Evolutionary conservation across 1,139 yeast species (phyloP), one percentile per base, ranked within the genome.

Genomic region (Kodamaea sp.): DNA sequence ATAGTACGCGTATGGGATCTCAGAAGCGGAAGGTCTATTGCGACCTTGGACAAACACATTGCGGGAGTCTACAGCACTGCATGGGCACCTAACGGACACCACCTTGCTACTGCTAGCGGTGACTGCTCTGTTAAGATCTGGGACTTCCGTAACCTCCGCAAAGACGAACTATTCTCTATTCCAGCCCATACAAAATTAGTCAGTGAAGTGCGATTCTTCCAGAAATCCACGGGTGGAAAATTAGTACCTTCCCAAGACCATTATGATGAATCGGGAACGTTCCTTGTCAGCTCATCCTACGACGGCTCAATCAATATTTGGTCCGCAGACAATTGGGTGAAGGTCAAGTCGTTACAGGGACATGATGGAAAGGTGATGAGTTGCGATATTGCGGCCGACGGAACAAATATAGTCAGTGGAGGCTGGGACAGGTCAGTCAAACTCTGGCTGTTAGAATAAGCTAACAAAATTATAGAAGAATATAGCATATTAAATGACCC

Each of bases 351-450:
- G 1, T 59, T 89, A 31, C 62, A 67, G 40, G 90, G 86, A 0
- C 83, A 80, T 38, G 68, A 72, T 11, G 96, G 85, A 46, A 83
- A 82, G 52, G 80, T 86, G 5, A 77, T 88, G 81, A 68, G 83
- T 36, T 75, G 85, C 39, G 95, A 86, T 53, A 55, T 82, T 1
- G 54, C 70, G 20, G 66, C 70, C 31, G 70, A 72, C 6, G 44
- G 55, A 9, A 51, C 47, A 27, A 27, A 29, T 13, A 60, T 88
- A 1, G 72, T 78, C 2, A 77, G 85, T 42, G 73, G 88, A 38
- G 92, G 96, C 14, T 88, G 95, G 95, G 96, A 88, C 56, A 71
- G 94, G 41, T 70, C 85, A 14, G 70, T 86, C 3, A 84, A 82
- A 50, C 35, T 82, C 27, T 86, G 89, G 87, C 28, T 32, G 22